Evolutionary conservation across 306 rosid genomes (phyloP).

Genomic region (Prunus campanulata): DNA sequence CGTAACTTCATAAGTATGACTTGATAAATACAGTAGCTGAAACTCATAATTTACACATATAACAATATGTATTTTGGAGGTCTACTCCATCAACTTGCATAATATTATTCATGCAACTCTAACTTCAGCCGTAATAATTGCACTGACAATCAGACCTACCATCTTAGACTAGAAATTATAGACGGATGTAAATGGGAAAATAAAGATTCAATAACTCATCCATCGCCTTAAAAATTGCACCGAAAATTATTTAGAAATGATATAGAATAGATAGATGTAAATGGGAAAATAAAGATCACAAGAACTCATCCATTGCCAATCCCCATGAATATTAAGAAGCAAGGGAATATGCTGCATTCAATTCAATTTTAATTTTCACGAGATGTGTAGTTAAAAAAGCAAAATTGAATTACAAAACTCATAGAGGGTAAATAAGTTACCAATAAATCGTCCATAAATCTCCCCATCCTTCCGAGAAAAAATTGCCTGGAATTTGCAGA

Average conservation of each 20-base stretch:
- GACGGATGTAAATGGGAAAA: too few species aligned
- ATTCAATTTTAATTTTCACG: neutral
- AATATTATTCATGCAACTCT: too few species aligned
- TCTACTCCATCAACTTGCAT: too few species aligned
- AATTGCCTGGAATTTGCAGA: conserved; percentile 46
- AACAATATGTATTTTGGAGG: too few species aligned
- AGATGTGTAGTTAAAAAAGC: neutral
- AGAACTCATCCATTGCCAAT: neutral
- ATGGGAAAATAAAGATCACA: neutral
- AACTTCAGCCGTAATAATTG: neutral
- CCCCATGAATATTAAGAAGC: neutral
- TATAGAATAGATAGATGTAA: neutral
- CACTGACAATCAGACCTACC: neutral
- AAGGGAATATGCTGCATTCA: neutral
- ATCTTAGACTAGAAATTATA: neutral
- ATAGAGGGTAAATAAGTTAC: conserved; percentile 31
- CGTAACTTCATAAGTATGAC: too few species aligned
- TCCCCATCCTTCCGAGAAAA: conserved; percentile 60
- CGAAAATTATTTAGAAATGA: too few species aligned
- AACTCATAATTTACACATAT: too few species aligned
- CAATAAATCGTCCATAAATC: conserved; percentile 68
- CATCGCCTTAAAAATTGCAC: too few species aligned
- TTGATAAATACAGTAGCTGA: too few species aligned
- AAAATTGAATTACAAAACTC: neutral
- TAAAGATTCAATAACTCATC: too few species aligned